Evolutionary conservation across 2,329 filamentous ascomycete genomes (phyloP).

Genomic region (Paracoccidioides lutzii): DNA sequence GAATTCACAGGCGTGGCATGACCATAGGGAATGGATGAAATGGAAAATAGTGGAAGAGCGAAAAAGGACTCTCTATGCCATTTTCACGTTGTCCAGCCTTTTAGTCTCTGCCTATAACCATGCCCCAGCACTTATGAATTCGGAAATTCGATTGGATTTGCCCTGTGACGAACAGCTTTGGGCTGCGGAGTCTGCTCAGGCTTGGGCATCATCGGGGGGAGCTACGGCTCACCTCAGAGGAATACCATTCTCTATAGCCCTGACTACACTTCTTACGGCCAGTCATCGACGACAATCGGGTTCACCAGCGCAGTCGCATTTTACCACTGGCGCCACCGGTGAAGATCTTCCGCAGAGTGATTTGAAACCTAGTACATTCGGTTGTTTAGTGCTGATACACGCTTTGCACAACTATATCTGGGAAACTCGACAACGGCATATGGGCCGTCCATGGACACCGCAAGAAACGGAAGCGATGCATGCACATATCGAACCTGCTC

Average conservation of each 20-base stretch:
- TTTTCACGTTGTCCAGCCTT: conserved; percentile 84
- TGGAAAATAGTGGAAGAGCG: conserved; percentile 86
- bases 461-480: conserved; percentile 95
- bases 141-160: conserved; percentile 76
- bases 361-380: conserved; percentile 76
- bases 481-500: conserved; percentile 79
- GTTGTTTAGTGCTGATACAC: conserved; percentile 82
- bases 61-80: conserved; percentile 80
- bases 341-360: conserved; percentile 47
- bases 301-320: conserved; percentile 20
- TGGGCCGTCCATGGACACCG: conserved; percentile 77
- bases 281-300: conserved; percentile 35
- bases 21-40: conserved; percentile 57
- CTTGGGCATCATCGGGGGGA: conserved; percentile 68
- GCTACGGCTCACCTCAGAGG: conserved; percentile 55
- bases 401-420: conserved; percentile 96
- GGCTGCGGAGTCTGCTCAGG: conserved; percentile 67
- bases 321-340: conserved; percentile 35
- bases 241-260: conserved; percentile 66
- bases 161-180: conserved; percentile 91
- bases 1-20: conserved; percentile 31
- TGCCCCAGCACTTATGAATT: conserved; percentile 80
- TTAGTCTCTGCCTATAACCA: conserved; percentile 90
- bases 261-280: conserved; percentile 67
- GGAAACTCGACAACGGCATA: conserved; percentile 86